Base-by-base conservation (phyloP, 768 basidiomycete species). In the Sporobolomyces roseus region DNA sequence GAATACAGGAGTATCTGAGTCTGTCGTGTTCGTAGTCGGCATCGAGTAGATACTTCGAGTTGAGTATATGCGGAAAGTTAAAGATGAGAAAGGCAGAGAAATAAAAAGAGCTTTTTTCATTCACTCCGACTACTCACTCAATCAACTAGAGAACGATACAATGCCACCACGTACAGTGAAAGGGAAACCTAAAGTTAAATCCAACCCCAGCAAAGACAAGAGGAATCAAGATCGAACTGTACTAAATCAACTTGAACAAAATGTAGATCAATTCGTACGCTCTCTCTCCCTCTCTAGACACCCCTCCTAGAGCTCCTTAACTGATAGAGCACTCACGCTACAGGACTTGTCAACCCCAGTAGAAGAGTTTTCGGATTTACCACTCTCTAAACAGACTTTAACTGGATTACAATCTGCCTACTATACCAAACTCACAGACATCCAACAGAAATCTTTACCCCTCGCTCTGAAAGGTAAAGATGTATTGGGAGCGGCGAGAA, bases 331-430 rank as follows among this genome's bases (percentile, higher is more conserved):
- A 21, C 75, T 41, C 10, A 41, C 10, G 9, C 89, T 88, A 82
- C 82, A 49, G 77, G 84, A 4, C 78, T 32, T 60, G 3, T 83
- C 9, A 79, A 80, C 4, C 32, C 83, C 81, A 38, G 77, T 88
- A 29, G 83, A 82, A 63, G 78, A 82, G 4, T 93, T 93, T 78
- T 74, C 83, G 27, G 86, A 89, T 74, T 82, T 93, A 25, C 91
- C 91, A 9, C 84, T 94, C 49, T 92, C 90, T 0, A 82, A 85
- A 17, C 78, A 81, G 21, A 91, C 91, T 3, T 87, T 89, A 75
- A 84, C 84, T 79, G 91, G 90, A 85, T 67, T 63, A 76, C 53
- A 16, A 23, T 55, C 59, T 4, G 63, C 63, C 41, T 70, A 74
- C 56, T 73, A 70, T 68, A 64, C 65, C 25, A 61, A 55, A 27